phyloP scores from a whole-genome alignment of 1,284 basidiomycete species.

The Limonomyces culmigenus region DNA sequence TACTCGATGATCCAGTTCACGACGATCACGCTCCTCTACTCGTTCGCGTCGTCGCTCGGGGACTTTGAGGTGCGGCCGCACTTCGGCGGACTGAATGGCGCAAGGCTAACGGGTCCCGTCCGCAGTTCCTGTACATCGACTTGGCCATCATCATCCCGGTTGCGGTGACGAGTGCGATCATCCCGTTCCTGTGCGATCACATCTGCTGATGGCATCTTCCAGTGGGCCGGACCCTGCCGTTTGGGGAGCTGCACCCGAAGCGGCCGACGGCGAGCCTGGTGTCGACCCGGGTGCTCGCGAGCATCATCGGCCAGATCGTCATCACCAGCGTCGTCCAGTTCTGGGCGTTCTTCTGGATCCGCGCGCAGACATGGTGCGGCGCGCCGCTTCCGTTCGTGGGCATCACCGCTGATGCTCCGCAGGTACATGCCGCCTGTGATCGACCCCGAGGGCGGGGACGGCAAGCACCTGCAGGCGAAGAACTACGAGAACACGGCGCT shows the following conservation, averaged over 20 bases:
- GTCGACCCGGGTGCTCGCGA: slow-evolving; percentile 88
- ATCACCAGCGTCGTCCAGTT: slow-evolving; percentile 77
- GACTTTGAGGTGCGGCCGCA: slow-evolving; percentile 80
- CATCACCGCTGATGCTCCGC: neutral
- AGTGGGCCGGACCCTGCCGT: slow-evolving; percentile 94
- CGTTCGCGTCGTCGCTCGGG: slow-evolving; percentile 89
- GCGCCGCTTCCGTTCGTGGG: no score
- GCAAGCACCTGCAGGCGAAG: slow-evolving; percentile 70
- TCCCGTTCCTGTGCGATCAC: neutral
- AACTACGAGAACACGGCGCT: slow-evolving; percentile 92
- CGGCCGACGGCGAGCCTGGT: slow-evolving; percentile 93
- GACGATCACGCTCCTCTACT: slow-evolving; percentile 84
- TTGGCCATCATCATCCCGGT: slow-evolving; percentile 95
- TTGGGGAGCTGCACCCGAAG: slow-evolving; percentile 73
- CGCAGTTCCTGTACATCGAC: slow-evolving; percentile 91
- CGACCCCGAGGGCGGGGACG: slow-evolving; percentile 36
- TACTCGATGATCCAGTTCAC: slow-evolving; percentile 88
- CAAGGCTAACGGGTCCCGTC: slow-evolving; percentile 5
- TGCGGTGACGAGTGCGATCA: slow-evolving; percentile 78
- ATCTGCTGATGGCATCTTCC: slow-evolving; percentile 4
- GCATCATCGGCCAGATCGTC: slow-evolving; percentile 85
- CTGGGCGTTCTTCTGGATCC: slow-evolving; percentile 83
- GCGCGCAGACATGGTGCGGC: slow-evolving; percentile 64
- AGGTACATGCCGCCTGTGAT: slow-evolving; percentile 50
- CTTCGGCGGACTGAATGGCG: no score